Base-by-base conservation (phyloP, 1,284 basidiomycete species). In the Irpex rosettiformis region DNA sequence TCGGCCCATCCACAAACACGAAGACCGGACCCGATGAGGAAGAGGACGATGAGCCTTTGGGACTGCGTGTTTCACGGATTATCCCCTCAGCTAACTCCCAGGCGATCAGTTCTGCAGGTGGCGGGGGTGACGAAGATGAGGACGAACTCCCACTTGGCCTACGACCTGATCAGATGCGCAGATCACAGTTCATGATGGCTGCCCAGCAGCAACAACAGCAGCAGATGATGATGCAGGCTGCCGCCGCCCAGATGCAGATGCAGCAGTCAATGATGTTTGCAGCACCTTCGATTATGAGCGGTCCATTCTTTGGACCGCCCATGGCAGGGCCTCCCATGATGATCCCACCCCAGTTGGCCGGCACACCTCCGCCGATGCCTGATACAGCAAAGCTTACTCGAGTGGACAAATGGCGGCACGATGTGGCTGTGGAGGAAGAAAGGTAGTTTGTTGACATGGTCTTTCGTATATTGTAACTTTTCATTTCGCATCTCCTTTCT, bases 351-450 rank as follows among this genome's bases (percentile, higher is more conserved):
- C 70, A 69, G 25, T 58, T 70, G 28, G 65, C 72, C 24, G 52
- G 64, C 21, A 84, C 84, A 3, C 86, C 87, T 30, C 83, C 86
- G 24, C 85, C 86, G 3, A 69, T 78, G 49, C 81, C 80, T 25
- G 89, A 91, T 58, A 72, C 81, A 48, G 76, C 74, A 18, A 92
- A 91, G 68, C 87, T 80, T 61, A 82, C 79, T 16, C 77, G 80
- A 2, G 89, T 93, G 21, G 91, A 93, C 70, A 80, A 80, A 60
- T 93, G 90, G 90, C 82, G 90, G 65, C 84, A 80, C 60, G 84
- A 89, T 65, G 88, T 93, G 53, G 84, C 83, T 27, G 83, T 86
- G 18, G 88, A 89, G 65, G 82, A 81, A n/a, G 75, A 81, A 59
- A 68, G 62, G 47, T 65, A 51, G 54, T 58, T 47, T 43, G 52